phyloP scores from a whole-genome alignment of 139 green algal genomes.

The Tetraselmis chui region DNA sequence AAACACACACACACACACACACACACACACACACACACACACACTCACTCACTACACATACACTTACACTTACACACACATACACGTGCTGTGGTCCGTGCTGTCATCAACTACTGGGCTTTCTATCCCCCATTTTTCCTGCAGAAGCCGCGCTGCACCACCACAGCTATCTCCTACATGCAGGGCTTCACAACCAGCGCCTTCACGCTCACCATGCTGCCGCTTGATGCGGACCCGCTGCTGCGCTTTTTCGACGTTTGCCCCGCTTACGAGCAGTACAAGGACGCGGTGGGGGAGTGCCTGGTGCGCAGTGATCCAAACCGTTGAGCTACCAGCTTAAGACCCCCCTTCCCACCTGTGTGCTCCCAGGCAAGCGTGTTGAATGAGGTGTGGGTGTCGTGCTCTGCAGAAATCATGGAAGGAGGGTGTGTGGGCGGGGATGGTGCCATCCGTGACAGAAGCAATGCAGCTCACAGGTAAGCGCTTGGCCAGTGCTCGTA shows the following conservation, averaged over 20 bases:
- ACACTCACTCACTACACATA: background rate
- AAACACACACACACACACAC: too few species aligned
- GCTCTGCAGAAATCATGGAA: too few species aligned
- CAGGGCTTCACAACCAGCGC: background rate
- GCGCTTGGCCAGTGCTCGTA: too few species aligned
- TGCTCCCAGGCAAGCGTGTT: too few species aligned
- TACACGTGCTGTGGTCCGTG: background rate
- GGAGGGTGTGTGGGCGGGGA: background rate
- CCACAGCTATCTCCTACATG: background rate
- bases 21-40: background rate
- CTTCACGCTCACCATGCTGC: slow-evolving; percentile 30
- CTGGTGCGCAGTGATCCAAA: slow-evolving; percentile 39
- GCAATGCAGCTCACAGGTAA: background rate
- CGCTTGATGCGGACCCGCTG: slow-evolving; percentile 37
- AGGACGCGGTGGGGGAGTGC: slow-evolving; percentile 31
- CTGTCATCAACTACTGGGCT: background rate
- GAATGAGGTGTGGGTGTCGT: too few species aligned
- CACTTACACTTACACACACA: background rate
- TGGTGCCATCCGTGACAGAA: background rate
- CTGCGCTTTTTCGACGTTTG: slow-evolving; percentile 50
- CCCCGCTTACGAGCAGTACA: slow-evolving; percentile 29
- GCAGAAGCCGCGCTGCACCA: background rate
- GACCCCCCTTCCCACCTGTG: too few species aligned
- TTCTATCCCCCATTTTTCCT: background rate
- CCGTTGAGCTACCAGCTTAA: too few species aligned